phyloP scores from a whole-genome alignment of 768 basidiomycete species.

The Tulasnella sp. region DNA sequence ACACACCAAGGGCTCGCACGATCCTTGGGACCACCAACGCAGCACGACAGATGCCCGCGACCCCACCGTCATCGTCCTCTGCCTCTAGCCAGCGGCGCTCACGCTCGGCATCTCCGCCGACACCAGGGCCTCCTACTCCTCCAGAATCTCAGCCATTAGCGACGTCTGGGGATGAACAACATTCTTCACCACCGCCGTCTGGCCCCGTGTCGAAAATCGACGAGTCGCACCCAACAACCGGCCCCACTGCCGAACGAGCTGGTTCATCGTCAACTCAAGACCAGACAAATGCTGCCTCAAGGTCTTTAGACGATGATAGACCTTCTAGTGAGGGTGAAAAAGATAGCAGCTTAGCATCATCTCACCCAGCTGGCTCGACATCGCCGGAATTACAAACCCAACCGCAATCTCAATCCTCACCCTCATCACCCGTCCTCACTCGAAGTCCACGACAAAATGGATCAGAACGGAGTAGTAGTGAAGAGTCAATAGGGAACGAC shows the following conservation, averaged over 20 bases:
- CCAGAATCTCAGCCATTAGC: background rate
- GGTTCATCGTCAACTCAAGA: background rate
- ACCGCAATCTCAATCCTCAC: background rate
- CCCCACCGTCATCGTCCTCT: slow-evolving; percentile 2
- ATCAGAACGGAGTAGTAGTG: slow-evolving; percentile 2
- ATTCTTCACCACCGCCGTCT: background rate
- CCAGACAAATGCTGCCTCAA: background rate
- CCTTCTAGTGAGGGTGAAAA: background rate
- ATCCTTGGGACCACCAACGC: background rate
- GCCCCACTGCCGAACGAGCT: slow-evolving; percentile 2
- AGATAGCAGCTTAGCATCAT: background rate
- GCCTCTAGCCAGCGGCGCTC: background rate
- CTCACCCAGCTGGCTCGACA: background rate
- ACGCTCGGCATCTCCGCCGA: slow-evolving; percentile 1
- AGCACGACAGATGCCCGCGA: background rate
- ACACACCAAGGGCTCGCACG: slow-evolving; percentile 7
- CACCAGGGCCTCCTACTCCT: slow-evolving; percentile 13
- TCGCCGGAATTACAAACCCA: slow-evolving; percentile 3
- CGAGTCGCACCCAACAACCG: background rate
- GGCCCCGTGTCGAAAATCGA: slow-evolving; percentile 5
- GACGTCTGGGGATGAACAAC: background rate
- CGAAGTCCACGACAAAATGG: background rate
- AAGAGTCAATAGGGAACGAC: background rate
- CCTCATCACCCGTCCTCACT: slow-evolving; percentile 2
- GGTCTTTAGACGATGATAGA: background rate